phyloP scores from a whole-genome alignment of 148 eudicot species.

The Gaultheria prostrata region DNA sequence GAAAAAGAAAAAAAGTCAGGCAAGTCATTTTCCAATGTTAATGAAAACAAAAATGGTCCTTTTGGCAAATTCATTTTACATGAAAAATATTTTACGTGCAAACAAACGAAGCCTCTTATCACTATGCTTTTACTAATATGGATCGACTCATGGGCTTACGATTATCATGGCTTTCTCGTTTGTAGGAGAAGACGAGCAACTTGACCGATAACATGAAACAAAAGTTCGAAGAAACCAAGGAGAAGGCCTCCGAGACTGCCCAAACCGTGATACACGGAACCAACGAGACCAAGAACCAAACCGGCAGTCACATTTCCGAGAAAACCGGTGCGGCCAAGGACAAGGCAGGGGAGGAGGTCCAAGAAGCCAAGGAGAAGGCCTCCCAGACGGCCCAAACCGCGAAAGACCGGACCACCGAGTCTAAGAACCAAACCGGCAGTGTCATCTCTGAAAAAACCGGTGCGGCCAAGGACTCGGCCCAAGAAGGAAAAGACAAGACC shows the following conservation, averaged over 20 bases:
- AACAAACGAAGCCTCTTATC: no score
- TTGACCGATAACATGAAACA: constrained; percentile 49
- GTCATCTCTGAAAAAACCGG: neutral
- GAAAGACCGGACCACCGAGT: neutral
- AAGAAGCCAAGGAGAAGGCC: constrained; percentile 22
- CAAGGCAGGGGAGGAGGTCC: constrained; percentile 17
- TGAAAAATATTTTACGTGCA: no score
- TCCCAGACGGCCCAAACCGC: constrained; percentile 11
- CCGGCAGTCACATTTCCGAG: neutral
- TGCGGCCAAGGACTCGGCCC: constrained; percentile 43
- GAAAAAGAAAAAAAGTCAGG: no score
- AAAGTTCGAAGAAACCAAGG: constrained; percentile 49
- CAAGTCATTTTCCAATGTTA: no score
- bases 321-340: constrained; percentile 11
- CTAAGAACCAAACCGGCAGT: no score
- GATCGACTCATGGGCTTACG: no score
- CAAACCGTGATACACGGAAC: neutral
- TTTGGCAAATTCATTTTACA: no score
- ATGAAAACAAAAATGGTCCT: no score
- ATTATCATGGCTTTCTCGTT: no score
- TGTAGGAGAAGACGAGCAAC: constrained; percentile 55
- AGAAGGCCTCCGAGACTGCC: neutral
- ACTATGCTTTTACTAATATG: no score
- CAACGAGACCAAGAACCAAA: constrained; percentile 4
- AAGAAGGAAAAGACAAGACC: constrained; percentile 58